Base-by-base conservation (phyloP, 2,329 filamentous ascomycete genomes). In the Curvularia verruculosa region DNA sequence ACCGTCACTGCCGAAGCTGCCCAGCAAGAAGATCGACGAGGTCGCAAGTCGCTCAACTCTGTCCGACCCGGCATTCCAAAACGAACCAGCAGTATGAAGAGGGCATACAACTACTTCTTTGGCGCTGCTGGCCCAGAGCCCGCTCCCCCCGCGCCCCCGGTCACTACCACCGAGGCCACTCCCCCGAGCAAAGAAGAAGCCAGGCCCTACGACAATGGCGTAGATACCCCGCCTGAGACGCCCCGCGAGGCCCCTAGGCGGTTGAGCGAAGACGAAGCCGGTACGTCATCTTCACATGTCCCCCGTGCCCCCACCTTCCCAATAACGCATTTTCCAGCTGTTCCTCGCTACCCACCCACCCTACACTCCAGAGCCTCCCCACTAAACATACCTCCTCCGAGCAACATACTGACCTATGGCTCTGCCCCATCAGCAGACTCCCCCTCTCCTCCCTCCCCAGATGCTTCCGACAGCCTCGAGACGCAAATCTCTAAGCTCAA, bases 101-200 rank as follows among this genome's bases (percentile, higher is more conserved):
- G 75, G 55, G 74, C 74, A 9, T 77, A 77, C 68, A 75, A 75
- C 62, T 77, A 76, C 58, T 76, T 77, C 49, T 77, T 77, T 56
- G 74, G 74, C 45, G 68, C 66, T 40, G 39, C 44, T 21, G 48
- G 63, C 24, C 60, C 67, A 6, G 62, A 60, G 39, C 64, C 67
- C 8, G 61, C 65, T 5, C 69, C 70, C 24, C 60, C 65, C 23
- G 65, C 66, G 28, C 72, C 73, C 7, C 70, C 70, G 5, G 59
- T 69, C 36, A 69, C 65, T 18, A 69, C 70, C 15, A 65, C 63
- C 8, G 67, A 68, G 13, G 59, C 63, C 15, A 57, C 60, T 10
- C 62, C 67, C 19, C 57, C 65, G 23, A 68, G 60, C 58, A 62
- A 65, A 39, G 66, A 64, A 24, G 52, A 64, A 18, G 52, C 64